A percentile compares a stretch with the other conserved stretches of the same genome.
Conservation (phyloP, 2,329 filamentous ascomycete species). For the Ophiosphaerella narmari region DNA sequence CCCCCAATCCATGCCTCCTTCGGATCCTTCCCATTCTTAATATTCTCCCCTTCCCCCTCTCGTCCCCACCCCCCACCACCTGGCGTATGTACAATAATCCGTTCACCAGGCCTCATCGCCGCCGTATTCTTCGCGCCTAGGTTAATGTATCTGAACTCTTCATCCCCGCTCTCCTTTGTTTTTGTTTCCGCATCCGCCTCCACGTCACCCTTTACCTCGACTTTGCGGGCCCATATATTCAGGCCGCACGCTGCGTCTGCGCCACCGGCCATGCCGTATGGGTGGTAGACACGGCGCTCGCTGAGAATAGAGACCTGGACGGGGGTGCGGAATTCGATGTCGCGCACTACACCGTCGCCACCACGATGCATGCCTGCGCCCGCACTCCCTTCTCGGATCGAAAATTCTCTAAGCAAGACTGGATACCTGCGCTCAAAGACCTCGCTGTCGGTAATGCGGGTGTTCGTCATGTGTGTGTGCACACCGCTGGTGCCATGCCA, state of each 20-base stretch:
- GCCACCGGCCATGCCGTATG: conserved; percentile 84
- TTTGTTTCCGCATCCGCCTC: no score
- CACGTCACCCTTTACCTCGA: conserved; percentile 40
- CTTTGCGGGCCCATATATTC: conserved; percentile 84
- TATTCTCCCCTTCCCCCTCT: conserved; percentile 61
- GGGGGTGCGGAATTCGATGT: conserved; percentile 80
- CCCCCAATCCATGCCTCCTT: conserved; percentile 64
- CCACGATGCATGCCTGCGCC: conserved; percentile 69
- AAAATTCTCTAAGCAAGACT: conserved; percentile 72
- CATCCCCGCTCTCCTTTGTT: conserved; percentile 32
- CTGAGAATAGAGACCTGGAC: conserved; percentile 79
- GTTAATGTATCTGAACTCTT: conserved; percentile 66
- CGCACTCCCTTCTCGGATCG: conserved; percentile 64
- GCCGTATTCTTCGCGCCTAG: conserved; percentile 81
- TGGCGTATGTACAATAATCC: conserved; percentile 77
- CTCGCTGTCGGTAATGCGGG: conserved; percentile 79
- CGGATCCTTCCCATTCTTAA: conserved; percentile 59
- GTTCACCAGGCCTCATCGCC: conserved; percentile 74
- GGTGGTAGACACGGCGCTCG: conserved; percentile 74
- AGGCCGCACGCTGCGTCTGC: conserved; percentile 77
- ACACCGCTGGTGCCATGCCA: conserved; percentile 78
- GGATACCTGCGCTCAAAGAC: conserved; percentile 79
- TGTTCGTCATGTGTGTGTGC: conserved; percentile 88
- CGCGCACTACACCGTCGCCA: conserved; percentile 77
- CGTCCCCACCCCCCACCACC: conserved; percentile 79